Evolutionary conservation across 2,329 filamentous ascomycete species (phyloP).

Genomic region (Fusarium lateritium): DNA sequence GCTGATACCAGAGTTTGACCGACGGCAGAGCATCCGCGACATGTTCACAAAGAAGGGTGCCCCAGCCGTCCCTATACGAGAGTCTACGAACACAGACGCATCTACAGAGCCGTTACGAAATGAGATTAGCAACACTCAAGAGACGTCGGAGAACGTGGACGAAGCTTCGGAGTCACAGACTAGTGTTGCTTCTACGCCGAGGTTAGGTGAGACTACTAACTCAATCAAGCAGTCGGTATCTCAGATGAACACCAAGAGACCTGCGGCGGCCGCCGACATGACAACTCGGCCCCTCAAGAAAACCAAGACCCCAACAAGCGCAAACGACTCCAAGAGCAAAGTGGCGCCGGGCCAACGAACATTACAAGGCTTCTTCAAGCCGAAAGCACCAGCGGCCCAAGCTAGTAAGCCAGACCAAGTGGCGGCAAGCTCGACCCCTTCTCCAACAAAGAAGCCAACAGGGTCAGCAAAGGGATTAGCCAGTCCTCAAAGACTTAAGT

Average conservation of each 20-base stretch:
- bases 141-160: background rate
- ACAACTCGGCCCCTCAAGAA: constrained; percentile 44
- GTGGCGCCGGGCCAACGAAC: constrained; percentile 64
- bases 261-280: constrained; percentile 21
- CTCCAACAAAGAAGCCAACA: constrained; percentile 33
- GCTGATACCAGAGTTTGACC: constrained; percentile 89
- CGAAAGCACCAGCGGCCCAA: constrained; percentile 50
- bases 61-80: constrained; percentile 20
- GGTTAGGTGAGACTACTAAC: background rate
- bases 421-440: constrained; percentile 24
- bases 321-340: constrained; percentile 53
- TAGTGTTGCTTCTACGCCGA: background rate
- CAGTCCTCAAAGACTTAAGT: constrained; percentile 2
- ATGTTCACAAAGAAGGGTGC: constrained; percentile 78
- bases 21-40: constrained; percentile 87
- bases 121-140: constrained; percentile 2
- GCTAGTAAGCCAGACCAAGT: constrained; percentile 10
- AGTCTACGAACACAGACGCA: constrained; percentile 8
- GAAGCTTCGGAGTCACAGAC: constrained; percentile 7
- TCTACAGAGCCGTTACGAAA: background rate
- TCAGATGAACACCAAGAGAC: constrained; percentile 36
- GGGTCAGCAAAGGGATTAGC: constrained; percentile 1
- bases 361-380: constrained; percentile 85
- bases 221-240: constrained; percentile 6
- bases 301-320: constrained; percentile 42